Evolutionary conservation across 257 asterid species (phyloP).

Genomic region (Salvia hispanica): DNA sequence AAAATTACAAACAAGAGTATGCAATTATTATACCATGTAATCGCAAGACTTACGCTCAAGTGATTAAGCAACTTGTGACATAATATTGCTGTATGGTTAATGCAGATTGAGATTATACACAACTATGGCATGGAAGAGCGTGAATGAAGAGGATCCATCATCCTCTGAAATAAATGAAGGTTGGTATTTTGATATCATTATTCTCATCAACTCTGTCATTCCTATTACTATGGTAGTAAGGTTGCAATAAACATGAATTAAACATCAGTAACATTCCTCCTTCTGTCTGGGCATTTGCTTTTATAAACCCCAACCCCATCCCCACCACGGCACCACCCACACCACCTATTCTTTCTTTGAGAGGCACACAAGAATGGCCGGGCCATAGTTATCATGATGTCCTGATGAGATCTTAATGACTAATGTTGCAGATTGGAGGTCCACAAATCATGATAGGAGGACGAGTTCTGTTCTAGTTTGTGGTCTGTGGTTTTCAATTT

Average conservation of each 20-base stretch:
- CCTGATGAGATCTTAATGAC: conserved; percentile 20
- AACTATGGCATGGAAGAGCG: conserved; percentile 80
- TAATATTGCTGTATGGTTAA: conserved; percentile 14
- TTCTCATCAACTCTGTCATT: conserved; percentile 13
- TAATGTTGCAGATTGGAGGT: conserved; percentile 35
- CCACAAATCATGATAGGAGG: conserved; percentile 10
- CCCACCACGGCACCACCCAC: not conserved
- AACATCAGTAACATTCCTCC: not conserved
- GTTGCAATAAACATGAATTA: not conserved
- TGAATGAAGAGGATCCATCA: conserved; percentile 41
- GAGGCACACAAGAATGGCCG: not conserved
- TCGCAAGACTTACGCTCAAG: not conserved
- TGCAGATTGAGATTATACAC: conserved; percentile 85
- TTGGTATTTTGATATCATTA: conserved; percentile 16
- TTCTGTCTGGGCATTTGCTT: not conserved
- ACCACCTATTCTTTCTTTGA: not conserved
- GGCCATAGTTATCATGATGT: not conserved
- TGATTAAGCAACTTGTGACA: not conserved
- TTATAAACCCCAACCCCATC: not conserved
- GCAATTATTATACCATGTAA: not conserved
- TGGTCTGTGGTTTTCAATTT: conserved; percentile 21
- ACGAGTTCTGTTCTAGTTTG: conserved; percentile 26
- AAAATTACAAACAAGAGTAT: not conserved
- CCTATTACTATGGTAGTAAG: not conserved
- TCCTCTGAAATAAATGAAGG: conserved; percentile 39